Conservation (phyloP, 148 eudicot genomes). For the Camellia japonica region DNA sequence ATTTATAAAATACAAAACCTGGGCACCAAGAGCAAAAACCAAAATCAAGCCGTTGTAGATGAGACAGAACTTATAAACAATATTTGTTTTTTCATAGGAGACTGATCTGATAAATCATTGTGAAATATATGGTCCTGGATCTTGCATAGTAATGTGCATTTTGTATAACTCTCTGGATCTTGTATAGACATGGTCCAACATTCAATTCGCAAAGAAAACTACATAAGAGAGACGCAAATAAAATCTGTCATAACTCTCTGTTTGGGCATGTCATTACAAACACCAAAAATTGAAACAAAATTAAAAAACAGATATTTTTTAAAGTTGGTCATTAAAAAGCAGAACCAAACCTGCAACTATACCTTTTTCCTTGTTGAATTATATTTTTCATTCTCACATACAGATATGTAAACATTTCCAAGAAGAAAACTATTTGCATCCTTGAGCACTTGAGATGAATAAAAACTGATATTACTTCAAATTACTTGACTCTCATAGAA, state of each 20-base stretch:
- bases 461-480: slow-evolving; percentile 17
- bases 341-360: slow-evolving; percentile 22
- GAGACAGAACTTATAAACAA: background rate
- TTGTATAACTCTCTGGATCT: too few relatives aligned
- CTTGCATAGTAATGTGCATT: background rate
- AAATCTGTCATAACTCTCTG: too few relatives aligned
- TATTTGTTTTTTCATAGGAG: background rate
- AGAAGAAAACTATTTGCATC: slow-evolving; percentile 84
- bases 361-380: slow-evolving; percentile 77
- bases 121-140: slow-evolving; percentile 1
- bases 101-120: background rate
- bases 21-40: background rate
- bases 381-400: slow-evolving; percentile 85
- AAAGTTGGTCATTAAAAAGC: background rate
- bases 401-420: slow-evolving; percentile 67
- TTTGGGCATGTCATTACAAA: too few relatives aligned
- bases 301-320: too few relatives aligned
- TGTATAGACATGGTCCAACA: too few relatives aligned
- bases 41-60: background rate
- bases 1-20: background rate
- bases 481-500: slow-evolving; percentile 13
- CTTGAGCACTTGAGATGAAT: slow-evolving; percentile 59
- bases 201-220: too few relatives aligned
- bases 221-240: too few relatives aligned
- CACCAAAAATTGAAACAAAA: too few relatives aligned